Evolutionary conservation across 108 stramenopile species (phyloP).

Genomic region (Pelagomonas calceolata): DNA sequence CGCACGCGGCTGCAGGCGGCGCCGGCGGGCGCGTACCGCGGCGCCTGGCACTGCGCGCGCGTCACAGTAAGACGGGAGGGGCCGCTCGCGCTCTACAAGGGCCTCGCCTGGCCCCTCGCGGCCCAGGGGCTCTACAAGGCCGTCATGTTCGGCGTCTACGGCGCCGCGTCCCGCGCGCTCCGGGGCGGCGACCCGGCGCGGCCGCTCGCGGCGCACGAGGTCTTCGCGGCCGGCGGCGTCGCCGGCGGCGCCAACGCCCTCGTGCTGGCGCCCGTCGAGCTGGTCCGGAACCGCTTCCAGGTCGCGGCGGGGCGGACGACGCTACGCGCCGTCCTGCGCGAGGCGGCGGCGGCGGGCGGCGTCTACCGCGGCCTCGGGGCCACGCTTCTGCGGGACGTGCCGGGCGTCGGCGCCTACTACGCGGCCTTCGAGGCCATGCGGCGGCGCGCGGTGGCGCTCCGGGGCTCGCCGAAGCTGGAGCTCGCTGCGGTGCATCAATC

Average conservation of each 20-base stretch:
- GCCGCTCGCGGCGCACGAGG: not conserved
- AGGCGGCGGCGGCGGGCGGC: no score
- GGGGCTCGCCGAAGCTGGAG: no score
- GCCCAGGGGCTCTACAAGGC: constrained; percentile 31
- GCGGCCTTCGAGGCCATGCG: constrained; percentile 2
- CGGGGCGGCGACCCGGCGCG: not conserved
- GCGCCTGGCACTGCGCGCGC: constrained; percentile 17
- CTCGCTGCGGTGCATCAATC: no score
- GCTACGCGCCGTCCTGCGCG: not conserved
- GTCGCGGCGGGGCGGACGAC: not conserved
- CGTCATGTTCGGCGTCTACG: constrained; percentile 21
- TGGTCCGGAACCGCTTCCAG: constrained; percentile 29
- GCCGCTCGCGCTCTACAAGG: constrained; percentile 21
- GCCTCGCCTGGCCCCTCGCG: constrained; percentile 19
- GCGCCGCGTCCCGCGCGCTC: not conserved
- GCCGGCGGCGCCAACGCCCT: constrained; percentile 29
- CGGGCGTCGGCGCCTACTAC: constrained; percentile 16
- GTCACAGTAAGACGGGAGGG: constrained; percentile 22
- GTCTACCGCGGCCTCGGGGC: constrained; percentile 3
- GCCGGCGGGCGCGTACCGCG: constrained; percentile 7
- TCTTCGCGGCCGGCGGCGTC: constrained; percentile 20
- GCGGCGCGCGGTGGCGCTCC: no score
- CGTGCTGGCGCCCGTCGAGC: constrained; percentile 30
- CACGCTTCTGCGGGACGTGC: constrained; percentile 12
- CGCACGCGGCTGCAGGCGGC: constrained; percentile 20